Evolutionary conservation across 2,329 filamentous ascomycete species (phyloP), one percentile per base, ranked within the genome.

Genomic region (Pyricularia sp.): DNA sequence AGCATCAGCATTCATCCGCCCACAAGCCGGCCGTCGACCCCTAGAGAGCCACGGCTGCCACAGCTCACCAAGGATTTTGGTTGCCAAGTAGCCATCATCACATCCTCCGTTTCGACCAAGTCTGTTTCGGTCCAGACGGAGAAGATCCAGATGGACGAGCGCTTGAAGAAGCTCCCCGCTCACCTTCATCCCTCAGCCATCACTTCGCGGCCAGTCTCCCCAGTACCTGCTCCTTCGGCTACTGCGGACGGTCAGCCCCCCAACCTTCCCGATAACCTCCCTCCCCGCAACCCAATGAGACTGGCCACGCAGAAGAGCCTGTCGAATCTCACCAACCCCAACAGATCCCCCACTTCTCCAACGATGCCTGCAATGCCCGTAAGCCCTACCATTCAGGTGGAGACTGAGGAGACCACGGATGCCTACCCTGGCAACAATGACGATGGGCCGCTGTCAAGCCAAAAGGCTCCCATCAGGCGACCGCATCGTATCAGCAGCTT

Each of bases 1-100:
- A 92, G 90, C 74, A 99, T 99, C 76, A 91, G 92, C 69, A 92
- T 99, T 67, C 92, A 97, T 73, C 95, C 95, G 36, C 94, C 95
- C 0, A 88, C 85, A 3, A 97, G 93, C 69, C 87, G 91, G 65
- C 93, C 94, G n/a, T 83, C 89, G 4, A 93, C 93, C 2, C 93
- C 93, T 1, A 86, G 86, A 65, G 87, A 90, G 72, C 89, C 90
- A 67, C 84, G 89, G 6, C 86, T 97, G 68, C 89, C 97, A 33
- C 93, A 93, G 68, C 89, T 94, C 69, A 88, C 88, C 71, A 97
- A 93, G 77, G 93, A 93, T 78, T 88, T 91, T 71, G 89, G 88
- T 23, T 94, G 91, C 74, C 95, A 99, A 78, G 93, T 93, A 30
- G 84, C 84, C 55, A 81, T 88, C 66, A 50, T 68, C n/a, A 78